A percentile compares a stretch with the other conserved stretches of the same genome.
Evolutionary conservation across 2,329 filamentous ascomycete species (phyloP).

Genomic region (Plenodomus lindquistii): DNA sequence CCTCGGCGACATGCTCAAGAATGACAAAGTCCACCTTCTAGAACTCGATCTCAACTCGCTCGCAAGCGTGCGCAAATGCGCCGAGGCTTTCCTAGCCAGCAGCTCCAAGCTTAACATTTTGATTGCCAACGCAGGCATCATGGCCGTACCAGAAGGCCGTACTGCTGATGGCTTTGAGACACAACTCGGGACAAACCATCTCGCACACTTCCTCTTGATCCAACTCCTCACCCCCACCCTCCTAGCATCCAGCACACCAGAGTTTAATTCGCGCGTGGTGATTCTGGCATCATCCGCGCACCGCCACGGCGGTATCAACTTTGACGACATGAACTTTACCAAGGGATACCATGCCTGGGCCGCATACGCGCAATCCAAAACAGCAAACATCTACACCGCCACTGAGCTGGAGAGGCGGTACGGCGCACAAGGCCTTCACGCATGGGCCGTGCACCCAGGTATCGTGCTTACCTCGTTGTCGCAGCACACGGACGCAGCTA

Average conservation of each 20-base stretch:
- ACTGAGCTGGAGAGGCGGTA: slow-evolving; percentile 57
- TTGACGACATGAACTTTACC: slow-evolving; percentile 48
- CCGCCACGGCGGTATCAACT: slow-evolving; percentile 36
- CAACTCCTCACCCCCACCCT: slow-evolving; percentile 49
- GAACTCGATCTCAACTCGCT: slow-evolving; percentile 27
- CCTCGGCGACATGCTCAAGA: slow-evolving; percentile 14
- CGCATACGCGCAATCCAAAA: slow-evolving; percentile 56
- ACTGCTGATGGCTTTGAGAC: slow-evolving; percentile 43
- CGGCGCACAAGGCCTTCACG: slow-evolving; percentile 50
- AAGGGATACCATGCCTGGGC: slow-evolving; percentile 43
- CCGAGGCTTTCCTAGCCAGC: slow-evolving; percentile 18
- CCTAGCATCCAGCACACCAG: slow-evolving; percentile 39
- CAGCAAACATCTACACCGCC: slow-evolving; percentile 56
- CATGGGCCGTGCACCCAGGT: slow-evolving; percentile 53
- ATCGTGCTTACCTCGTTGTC: slow-evolving; percentile 45
- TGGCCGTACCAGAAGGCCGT: slow-evolving; percentile 43
- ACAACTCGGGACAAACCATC: slow-evolving; percentile 52
- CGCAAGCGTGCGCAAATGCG: slow-evolving; percentile 22
- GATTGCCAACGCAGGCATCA: slow-evolving; percentile 54
- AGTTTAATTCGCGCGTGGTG: slow-evolving; percentile 54
- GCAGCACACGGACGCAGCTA: slow-evolving; percentile 4
- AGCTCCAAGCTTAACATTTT: slow-evolving; percentile 41
- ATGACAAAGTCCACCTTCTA: slow-evolving; percentile 43
- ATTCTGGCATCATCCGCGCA: slow-evolving; percentile 52
- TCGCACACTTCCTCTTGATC: slow-evolving; percentile 52